Evolutionary conservation across 1,139 yeast genomes (phyloP), one percentile per base, ranked within the genome.

Genomic region (Yamadazyma conglobata): DNA sequence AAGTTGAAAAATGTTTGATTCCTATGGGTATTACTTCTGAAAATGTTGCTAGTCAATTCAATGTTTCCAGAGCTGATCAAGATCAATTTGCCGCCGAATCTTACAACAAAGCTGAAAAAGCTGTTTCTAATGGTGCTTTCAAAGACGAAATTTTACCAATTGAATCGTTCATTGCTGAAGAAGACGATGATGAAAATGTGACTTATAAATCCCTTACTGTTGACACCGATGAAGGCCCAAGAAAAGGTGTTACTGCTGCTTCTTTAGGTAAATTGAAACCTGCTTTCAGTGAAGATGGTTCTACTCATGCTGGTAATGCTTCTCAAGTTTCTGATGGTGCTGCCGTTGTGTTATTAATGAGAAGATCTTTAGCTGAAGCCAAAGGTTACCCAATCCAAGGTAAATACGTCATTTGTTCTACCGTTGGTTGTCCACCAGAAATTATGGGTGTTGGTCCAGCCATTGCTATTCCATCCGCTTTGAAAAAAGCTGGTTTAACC

Each of bases 401-500:
- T 45, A 85, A 85, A 66, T 89, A 76, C 48, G 79, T 88, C 41
- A 82, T 79, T 47, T 77, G 86, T 54, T 72, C 78, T 37, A 63
- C 79, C 30, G 89, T 81, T 35, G 96, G 97, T 54, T 96, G 89
- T 28, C 95, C 96, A 38, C 96, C 97, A 22, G 95, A 86, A 62
- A 77, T 88, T 42, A 89, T 89, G 97, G 97, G 97, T 41, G 78
- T 89, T 50, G 97, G 96, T 32, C 96, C 96, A 38, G 96, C 95
- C 19, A 77, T 76, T 47, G 96, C 97, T 40, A 87, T 89, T 48
- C 96, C 96, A 40, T 74, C 72, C 38, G 81, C 85, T 12, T 73
- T 89, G 50, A 64, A 74, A 54, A 77, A 76, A 52, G 60, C 79
- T 25, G 83, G 84, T 19, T 59, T 89, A 43, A 63, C 70, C 12